phyloP scores from a whole-genome alignment of 495 filamentous ascomycete genomes.

The Xylaria palmicola region DNA sequence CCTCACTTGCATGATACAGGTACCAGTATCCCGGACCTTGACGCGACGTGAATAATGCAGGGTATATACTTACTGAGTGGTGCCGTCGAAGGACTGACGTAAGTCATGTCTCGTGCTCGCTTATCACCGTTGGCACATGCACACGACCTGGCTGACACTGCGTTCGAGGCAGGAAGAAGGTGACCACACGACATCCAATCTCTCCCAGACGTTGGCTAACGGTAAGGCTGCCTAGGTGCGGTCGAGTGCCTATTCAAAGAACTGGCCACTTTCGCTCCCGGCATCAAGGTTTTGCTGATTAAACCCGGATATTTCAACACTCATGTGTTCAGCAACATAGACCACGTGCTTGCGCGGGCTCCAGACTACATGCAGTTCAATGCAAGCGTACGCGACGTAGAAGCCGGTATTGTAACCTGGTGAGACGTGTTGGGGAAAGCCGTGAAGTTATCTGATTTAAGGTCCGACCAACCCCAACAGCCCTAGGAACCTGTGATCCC shows the following conservation, averaged over 20 bases:
- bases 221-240: background rate
- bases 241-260: slow-evolving; percentile 27
- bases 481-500: no score
- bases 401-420: slow-evolving; percentile 11
- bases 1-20: slow-evolving; percentile 40
- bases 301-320: slow-evolving; percentile 38
- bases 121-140: background rate
- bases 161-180: slow-evolving; percentile 31
- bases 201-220: background rate
- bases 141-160: background rate
- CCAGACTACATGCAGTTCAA: slow-evolving; percentile 16
- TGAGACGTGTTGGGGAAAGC: no score
- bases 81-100: slow-evolving; percentile 45
- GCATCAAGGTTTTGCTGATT: slow-evolving; percentile 35
- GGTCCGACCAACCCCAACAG: no score
- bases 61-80: slow-evolving; percentile 44
- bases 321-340: slow-evolving; percentile 14
- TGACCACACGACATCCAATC: slow-evolving; percentile 22
- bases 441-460: no score
- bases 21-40: slow-evolving; percentile 41
- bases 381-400: background rate
- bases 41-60: slow-evolving; percentile 60
- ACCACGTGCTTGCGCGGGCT: slow-evolving; percentile 9
- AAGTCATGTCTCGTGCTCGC: slow-evolving; percentile 27
- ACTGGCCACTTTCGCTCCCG: slow-evolving; percentile 31